Conservation (phyloP, 139 green algal genomes). For the Desmodesmus armatus region DNA sequence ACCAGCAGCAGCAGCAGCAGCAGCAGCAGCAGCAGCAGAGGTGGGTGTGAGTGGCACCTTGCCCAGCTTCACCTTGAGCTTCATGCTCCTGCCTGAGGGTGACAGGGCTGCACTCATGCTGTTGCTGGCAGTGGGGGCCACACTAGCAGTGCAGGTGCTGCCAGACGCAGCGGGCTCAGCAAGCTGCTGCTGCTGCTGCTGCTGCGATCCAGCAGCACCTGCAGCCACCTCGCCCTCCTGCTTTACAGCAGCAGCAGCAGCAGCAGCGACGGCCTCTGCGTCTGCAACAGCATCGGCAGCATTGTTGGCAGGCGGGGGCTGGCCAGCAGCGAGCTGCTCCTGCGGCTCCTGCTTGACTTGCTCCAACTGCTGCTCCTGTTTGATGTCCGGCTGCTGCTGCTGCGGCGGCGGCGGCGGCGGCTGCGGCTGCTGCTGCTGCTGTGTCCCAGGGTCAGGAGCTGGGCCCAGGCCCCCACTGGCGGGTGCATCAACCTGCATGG, state of each 20-base stretch:
- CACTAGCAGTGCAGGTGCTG: not conserved
- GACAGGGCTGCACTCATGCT: not conserved
- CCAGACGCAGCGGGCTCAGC: too few species aligned
- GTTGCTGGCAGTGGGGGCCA: not conserved
- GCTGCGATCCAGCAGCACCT: not conserved
- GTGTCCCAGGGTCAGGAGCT: too few species aligned
- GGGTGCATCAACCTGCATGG: not conserved
- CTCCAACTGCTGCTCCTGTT: conserved; percentile 6
- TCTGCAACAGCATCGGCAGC: not conserved
- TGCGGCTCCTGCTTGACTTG: not conserved
- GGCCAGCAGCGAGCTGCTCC: not conserved
- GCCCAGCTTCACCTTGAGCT: conserved; percentile 29
- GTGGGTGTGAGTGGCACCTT: not conserved
- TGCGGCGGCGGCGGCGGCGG: not conserved
- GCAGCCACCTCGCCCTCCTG: not conserved
- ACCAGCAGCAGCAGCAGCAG: not conserved
- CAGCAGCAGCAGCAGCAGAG: not conserved
- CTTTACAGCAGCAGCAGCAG: not conserved
- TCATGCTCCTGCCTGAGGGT: conserved; percentile 17
- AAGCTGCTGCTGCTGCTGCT: conserved; percentile 14
- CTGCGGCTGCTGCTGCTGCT: conserved; percentile 6
- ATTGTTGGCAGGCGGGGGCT: not conserved
- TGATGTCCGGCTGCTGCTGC: not conserved
- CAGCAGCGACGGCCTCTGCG: not conserved
- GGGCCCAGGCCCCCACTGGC: too few species aligned